These are phyloP conservation scores for Eucalyptus marginata DNA, from an alignment of 345 rosid species.

Conservation along the genomic window DNA sequence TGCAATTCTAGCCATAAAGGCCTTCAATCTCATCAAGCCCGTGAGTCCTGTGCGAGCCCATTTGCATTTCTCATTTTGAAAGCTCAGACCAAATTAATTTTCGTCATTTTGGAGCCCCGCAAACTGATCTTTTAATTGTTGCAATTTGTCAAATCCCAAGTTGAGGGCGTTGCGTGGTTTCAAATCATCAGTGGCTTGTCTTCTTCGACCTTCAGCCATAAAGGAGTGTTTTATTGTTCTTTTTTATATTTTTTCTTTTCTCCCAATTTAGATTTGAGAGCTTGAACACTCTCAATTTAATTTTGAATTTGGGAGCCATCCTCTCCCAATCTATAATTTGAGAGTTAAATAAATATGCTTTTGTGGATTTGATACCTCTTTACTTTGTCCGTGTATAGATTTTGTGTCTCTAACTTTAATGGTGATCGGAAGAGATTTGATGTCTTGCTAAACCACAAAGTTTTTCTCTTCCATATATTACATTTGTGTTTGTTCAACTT, in stretches of 20 bases:
- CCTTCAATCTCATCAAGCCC: background rate
- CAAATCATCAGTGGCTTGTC: background rate
- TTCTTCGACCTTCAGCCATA: background rate
- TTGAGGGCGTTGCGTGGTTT: background rate
- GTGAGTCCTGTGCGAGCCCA: background rate
- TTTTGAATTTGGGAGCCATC: background rate
- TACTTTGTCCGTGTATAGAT: too few relatives aligned
- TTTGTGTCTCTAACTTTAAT: background rate
- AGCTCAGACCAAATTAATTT: background rate
- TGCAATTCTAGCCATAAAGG: background rate
- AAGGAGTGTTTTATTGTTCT: background rate
- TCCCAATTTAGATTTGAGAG: background rate
- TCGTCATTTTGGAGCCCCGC: background rate
- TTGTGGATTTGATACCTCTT: background rate
- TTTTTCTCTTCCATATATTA: background rate
- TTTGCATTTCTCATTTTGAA: background rate
- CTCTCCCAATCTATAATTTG: background rate
- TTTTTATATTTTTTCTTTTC: too few relatives aligned
- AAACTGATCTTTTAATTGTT: background rate
- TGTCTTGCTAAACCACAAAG: background rate
- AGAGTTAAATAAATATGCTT: background rate
- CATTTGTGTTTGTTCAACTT: background rate
- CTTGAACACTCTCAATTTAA: background rate
- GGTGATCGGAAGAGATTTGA: background rate
- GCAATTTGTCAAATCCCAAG: background rate